These are phyloP conservation scores for Geotrichum citri-aurantii DNA, from an alignment of 1,139 yeast genomes.

Conservation along the genomic window DNA sequence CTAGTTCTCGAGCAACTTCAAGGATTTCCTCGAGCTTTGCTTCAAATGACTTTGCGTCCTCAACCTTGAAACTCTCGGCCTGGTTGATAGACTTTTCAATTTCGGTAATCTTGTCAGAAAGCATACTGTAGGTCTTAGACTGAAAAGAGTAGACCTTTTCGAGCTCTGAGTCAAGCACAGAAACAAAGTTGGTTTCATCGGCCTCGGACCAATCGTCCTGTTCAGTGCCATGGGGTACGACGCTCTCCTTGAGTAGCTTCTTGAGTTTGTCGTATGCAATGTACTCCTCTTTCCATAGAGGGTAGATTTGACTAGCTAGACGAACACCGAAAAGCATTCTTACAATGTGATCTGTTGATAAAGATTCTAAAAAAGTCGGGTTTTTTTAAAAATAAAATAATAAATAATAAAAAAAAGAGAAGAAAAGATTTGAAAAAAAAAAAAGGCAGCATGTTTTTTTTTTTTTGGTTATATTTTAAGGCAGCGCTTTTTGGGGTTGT, in stretches of 20 bases:
- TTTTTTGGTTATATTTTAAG: not conserved
- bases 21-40: conserved; percentile 65
- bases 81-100: conserved; percentile 46
- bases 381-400: not conserved
- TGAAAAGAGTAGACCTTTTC: conserved; percentile 94
- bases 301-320: conserved; percentile 71
- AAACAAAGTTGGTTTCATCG: conserved; percentile 80
- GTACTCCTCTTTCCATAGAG: conserved; percentile 85
- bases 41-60: conserved; percentile 53
- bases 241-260: conserved; percentile 74
- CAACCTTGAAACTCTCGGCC: conserved; percentile 25
- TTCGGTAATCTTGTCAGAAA: conserved; percentile 57
- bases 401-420: not conserved
- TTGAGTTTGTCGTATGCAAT: conserved; percentile 74
- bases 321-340: conserved; percentile 81
- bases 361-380: too few relatives aligned
- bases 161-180: conserved; percentile 73
- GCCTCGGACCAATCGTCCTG: conserved; percentile 56
- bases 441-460: not conserved
- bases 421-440: not conserved
- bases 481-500: not conserved
- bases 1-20: conserved; percentile 75
- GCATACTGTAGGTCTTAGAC: conserved; percentile 58
- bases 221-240: conserved; percentile 37
- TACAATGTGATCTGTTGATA: not conserved